phyloP scores from a whole-genome alignment of 495 filamentous ascomycete genomes.

The Penicillium waksmanii region DNA sequence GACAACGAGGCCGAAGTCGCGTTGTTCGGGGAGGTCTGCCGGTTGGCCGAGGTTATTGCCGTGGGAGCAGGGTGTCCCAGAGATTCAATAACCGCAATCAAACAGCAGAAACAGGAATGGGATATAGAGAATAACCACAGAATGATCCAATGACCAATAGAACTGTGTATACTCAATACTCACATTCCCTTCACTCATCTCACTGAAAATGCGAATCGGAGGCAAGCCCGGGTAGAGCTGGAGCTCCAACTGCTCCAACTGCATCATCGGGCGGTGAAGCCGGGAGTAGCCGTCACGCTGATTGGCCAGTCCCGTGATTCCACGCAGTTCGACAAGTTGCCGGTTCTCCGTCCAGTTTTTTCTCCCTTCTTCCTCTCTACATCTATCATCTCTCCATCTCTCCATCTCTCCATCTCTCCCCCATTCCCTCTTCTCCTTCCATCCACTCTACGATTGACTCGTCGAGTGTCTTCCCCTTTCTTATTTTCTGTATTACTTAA shows the following conservation, averaged over 20 bases:
- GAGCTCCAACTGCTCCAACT: neutral
- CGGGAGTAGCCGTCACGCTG: neutral
- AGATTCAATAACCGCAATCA: no score
- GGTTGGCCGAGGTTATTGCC: constrained; percentile 17
- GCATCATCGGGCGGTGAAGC: constrained; percentile 21
- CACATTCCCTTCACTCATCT: no score
- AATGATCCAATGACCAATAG: no score
- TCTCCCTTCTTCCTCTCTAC: constrained; percentile 32
- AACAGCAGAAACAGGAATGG: no score
- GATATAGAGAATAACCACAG: no score
- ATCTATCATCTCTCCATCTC: constrained; percentile 29
- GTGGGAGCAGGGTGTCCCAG: no score
- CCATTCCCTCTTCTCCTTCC: constrained; percentile 31
- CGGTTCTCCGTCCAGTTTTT: constrained; percentile 55
- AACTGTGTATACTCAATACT: no score
- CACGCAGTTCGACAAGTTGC: constrained; percentile 49
- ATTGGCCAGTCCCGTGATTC: constrained; percentile 39
- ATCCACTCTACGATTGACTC: constrained; percentile 49
- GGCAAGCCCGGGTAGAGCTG: neutral
- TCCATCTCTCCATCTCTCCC: constrained; percentile 33
- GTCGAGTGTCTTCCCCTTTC: constrained; percentile 38
- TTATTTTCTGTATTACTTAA: constrained; percentile 45
- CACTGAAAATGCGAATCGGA: no score
- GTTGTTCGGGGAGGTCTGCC: constrained; percentile 16
- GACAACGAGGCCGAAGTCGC: neutral